A percentile compares a stretch with the other conserved stretches of the same genome.
These are phyloP conservation scores for Calendula officinalis DNA, from an alignment of 129 eudicot genomes.

Conservation along the genomic window DNA sequence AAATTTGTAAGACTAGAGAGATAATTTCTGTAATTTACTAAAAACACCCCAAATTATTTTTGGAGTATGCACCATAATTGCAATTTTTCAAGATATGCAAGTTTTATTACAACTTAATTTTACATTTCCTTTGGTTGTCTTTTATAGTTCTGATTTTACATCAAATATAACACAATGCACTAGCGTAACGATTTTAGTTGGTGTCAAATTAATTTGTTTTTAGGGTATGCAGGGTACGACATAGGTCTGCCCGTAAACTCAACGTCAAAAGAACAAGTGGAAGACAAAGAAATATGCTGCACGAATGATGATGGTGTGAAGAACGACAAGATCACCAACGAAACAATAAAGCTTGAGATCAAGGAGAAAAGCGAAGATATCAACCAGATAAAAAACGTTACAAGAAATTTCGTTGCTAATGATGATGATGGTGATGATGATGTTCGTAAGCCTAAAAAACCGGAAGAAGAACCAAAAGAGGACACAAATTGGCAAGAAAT, in stretches of 20 bases:
- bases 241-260: background rate
- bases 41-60: too few relatives aligned
- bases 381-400: background rate
- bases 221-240: background rate
- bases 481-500: slow-evolving; percentile 58
- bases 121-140: too few relatives aligned
- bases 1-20: too few relatives aligned
- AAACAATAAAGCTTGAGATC: background rate
- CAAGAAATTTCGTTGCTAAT: background rate
- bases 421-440: slow-evolving; percentile 17
- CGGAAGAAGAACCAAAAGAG: slow-evolving; percentile 6
- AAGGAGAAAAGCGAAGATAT: background rate
- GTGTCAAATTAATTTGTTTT: background rate
- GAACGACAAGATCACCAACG: background rate
- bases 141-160: too few relatives aligned
- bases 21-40: too few relatives aligned
- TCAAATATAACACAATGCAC: too few relatives aligned
- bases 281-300: slow-evolving; percentile 13
- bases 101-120: too few relatives aligned
- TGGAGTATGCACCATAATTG: too few relatives aligned
- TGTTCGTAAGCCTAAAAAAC: background rate
- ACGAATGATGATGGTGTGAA: background rate
- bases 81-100: too few relatives aligned
- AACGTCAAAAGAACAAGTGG: slow-evolving; percentile 5
- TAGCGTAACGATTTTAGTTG: too few relatives aligned